Percentiles rank a stretch among this genome's conserved stretches.
Evolutionary conservation across 768 basidiomycete genomes (phyloP).

Genomic region (Pisolithus sp.): DNA sequence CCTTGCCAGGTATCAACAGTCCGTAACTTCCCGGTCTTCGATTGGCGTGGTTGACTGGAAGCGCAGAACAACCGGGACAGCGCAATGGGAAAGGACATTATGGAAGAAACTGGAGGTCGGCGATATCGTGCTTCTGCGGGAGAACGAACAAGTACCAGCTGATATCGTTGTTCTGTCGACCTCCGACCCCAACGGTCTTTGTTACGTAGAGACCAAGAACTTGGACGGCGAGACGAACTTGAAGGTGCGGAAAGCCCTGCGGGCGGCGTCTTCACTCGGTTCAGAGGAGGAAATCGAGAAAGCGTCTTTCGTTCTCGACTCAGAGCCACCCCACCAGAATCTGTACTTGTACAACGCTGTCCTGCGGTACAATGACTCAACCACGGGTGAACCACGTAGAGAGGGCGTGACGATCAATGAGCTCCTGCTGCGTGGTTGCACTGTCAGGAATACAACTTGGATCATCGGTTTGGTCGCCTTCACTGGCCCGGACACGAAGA

Average conservation of each 20-base stretch:
- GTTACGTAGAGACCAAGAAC: constrained; percentile 97
- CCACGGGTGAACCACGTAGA: constrained; percentile 45
- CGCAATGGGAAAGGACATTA: constrained; percentile 89
- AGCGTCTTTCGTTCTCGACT: constrained; percentile 82
- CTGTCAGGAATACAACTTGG: constrained; percentile 87
- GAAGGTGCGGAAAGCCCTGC: constrained; percentile 75
- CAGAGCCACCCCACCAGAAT: constrained; percentile 91
- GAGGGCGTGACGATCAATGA: constrained; percentile 87
- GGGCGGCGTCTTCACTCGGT: constrained; percentile 65
- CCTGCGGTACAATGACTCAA: constrained; percentile 60
- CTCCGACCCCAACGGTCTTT: constrained; percentile 85
- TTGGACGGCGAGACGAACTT: constrained; percentile 96
- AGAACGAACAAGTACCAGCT: constrained; percentile 95
- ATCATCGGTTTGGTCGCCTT: constrained; percentile 91
- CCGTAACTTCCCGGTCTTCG: constrained; percentile 48
- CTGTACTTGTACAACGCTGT: constrained; percentile 88
- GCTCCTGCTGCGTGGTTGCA: constrained; percentile 84
- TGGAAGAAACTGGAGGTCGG: constrained; percentile 99
- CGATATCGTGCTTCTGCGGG: constrained; percentile 84
- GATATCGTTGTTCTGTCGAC: constrained; percentile 92
- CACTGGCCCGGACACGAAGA: constrained; percentile 89
- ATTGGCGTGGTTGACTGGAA: constrained; percentile 79
- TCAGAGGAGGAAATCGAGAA: constrained; percentile 90
- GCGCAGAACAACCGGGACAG: constrained; percentile 59
- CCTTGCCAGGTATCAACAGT: constrained; percentile 47